Evolutionary conservation across 495 filamentous ascomycete genomes (phyloP), one percentile per base, ranked within the genome.

Genomic region (Arthonia radiata): DNA sequence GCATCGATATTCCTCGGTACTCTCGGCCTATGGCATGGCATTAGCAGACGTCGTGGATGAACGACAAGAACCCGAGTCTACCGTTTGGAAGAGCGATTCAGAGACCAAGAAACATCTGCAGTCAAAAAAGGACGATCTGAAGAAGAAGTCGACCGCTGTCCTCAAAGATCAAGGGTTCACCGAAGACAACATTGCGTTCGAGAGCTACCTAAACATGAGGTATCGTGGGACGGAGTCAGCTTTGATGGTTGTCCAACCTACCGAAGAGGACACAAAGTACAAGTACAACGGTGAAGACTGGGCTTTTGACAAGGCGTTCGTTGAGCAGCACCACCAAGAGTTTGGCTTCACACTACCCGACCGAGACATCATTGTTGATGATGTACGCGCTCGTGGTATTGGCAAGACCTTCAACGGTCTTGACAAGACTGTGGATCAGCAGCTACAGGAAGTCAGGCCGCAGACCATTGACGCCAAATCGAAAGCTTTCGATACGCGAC

Each of bases 11-110:
- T 92, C 83, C 0, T 92, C 82, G 0, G 80, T 97, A 2, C 59
- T 97, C 0, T 92, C 81, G 0, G 86, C 86, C 2, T 97, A 93
- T 36, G 86, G 86, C 10, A 93, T 97, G 83, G 80, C 80, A 2
- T 47, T 97, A 13, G 86, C 86, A 4, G 83, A 97, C 41, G 81
- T 92, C 1, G 83, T 93, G 8, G 75, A 91, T 26, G 86, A 97
- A 47, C 57, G 67, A 18, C 82, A 93, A 38, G 79, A 83, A 37
- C 86, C 86, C 4, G 78, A 80, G 23, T 86, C 80, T 3, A 64
- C 62, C n/a, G 61, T 77, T 2, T 83, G 76, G 71, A 48, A 49
- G 5, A 61, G 66, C n/a, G 30, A 55, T 15, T 58, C 59, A 12
- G 48, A 56, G 8, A 54, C 52, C 6, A 54, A 67, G 10, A 36